A percentile compares a stretch with the other conserved stretches of the same genome.
phyloP scores from a whole-genome alignment of 495 filamentous ascomycete species.

The Sordaria brevicollis region DNA sequence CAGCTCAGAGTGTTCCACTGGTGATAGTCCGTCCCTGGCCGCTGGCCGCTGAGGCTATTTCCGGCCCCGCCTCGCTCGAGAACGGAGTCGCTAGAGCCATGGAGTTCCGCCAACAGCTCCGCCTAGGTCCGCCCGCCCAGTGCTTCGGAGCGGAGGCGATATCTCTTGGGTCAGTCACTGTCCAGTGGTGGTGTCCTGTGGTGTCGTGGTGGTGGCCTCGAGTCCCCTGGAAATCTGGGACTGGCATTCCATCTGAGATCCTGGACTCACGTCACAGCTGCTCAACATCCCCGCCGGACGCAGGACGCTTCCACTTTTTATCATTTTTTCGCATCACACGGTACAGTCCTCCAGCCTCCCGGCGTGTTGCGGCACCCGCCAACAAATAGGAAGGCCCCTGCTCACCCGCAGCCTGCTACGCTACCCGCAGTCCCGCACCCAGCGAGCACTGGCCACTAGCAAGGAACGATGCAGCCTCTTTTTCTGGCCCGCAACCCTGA shows the following conservation, averaged over 20 bases:
- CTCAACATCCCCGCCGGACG: conserved; percentile 1
- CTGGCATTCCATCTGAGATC: background rate
- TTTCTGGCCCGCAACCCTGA: background rate
- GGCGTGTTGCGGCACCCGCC: conserved; percentile 8
- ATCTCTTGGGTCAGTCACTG: background rate
- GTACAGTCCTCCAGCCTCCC: conserved; percentile 9
- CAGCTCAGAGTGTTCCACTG: background rate
- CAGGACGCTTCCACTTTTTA: conserved; percentile 8
- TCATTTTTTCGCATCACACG: conserved; percentile 18
- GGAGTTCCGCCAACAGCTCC: too few relatives aligned
- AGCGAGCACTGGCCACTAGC: background rate
- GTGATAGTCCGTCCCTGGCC: background rate
- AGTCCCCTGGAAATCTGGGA: background rate
- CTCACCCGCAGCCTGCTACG: conserved; percentile 2
- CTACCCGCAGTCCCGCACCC: background rate
- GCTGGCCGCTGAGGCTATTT: background rate
- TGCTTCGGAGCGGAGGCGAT: background rate
- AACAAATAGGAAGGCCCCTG: conserved; percentile 8
- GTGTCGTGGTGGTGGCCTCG: background rate
- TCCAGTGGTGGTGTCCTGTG: too few relatives aligned
- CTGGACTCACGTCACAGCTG: conserved; percentile 2
- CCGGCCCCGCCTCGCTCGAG: background rate
- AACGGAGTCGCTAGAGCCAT: background rate
- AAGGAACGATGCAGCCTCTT: background rate
- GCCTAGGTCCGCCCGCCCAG: background rate